Base-by-base conservation (phyloP, 116 monocot genomes). In the Trichopus zeylanicus region DNA sequence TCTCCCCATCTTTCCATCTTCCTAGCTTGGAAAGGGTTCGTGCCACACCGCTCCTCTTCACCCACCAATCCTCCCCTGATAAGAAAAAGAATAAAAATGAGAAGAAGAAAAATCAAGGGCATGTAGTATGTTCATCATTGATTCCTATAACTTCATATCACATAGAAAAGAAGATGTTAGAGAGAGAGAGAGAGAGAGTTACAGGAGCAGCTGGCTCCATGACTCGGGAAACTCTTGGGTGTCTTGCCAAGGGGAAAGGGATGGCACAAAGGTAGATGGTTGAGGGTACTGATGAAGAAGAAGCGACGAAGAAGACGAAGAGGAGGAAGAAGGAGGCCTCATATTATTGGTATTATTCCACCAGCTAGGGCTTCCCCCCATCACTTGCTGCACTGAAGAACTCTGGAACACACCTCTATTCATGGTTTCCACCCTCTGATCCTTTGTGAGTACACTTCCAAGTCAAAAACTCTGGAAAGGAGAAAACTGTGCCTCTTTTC, bases 201-300 rank as follows among this genome's bases (percentile, higher is more conserved):
- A 83, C 83, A 78, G 24, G 26, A 83, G 62, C 2, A 78, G 68
- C 38, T 75, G 83, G 64, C 78, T 83, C 69, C 77, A 78, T 37
- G 82, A 82, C 38, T 71, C 78, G 20, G 78, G 78, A 13, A 49
- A 52, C 0, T 6, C 78, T 30, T 74, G 78, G 60, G 19, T 72
- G 15, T 9, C 73, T 48, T 62, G 69, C 64, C 64, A 69, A 55
- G 67, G 32, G 39, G 37, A 35, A 31, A 66, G 32, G 42, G 13
- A 31, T 16, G 64, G 70, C 29, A 70, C 62, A 62, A 61, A 57
- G 74, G 62, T 57, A 1, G 73, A 70, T 53, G 73, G 28, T 30
- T 30, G 55, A 39, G 63, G 55, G 56, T 29, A 63, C 29, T 67
- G 68, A 72, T 53, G 65, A 42, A 7, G 19, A 22, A 49, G 23